A percentile compares a stretch with the other conserved stretches of the same genome.
Evolutionary conservation across 768 basidiomycete genomes (phyloP).

Genomic region (Pleurotus tuber-regium): DNA sequence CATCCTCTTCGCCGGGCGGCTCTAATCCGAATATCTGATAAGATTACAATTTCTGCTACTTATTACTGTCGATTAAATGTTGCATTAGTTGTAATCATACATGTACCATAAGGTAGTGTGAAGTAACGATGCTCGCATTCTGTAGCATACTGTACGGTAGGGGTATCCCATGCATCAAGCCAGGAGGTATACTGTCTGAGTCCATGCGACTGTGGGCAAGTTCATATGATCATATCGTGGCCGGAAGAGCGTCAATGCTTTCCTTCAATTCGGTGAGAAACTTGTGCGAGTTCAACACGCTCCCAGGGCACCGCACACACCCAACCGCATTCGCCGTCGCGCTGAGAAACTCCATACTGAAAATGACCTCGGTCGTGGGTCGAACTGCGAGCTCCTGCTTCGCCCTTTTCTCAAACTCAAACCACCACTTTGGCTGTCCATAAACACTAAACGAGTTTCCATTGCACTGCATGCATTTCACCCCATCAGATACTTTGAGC

Average conservation of each 20-base stretch:
- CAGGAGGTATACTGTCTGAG: no score
- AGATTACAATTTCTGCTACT: not conserved
- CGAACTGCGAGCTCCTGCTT: constrained; percentile 53
- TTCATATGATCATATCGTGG: constrained; percentile 23
- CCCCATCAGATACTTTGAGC: constrained; percentile 41
- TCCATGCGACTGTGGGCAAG: no score
- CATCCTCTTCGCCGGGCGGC: constrained; percentile 9
- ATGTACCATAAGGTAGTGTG: not conserved
- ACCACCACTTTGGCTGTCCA: constrained; percentile 68
- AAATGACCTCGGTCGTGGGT: constrained; percentile 59
- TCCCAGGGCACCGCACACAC: constrained; percentile 64
- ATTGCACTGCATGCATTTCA: constrained; percentile 72
- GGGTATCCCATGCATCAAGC: no score
- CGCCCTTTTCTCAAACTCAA: constrained; percentile 54
- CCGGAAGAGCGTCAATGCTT: constrained; percentile 49
- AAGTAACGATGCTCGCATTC: no score
- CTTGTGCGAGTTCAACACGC: constrained; percentile 59
- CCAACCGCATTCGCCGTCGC: constrained; percentile 46
- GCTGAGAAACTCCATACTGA: constrained; percentile 58
- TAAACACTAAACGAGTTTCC: constrained; percentile 41
- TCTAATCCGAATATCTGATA: constrained; percentile 11
- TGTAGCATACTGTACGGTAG: no score
- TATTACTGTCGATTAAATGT: not conserved
- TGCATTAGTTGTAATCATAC: not conserved
- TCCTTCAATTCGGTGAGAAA: constrained; percentile 54